Evolutionary conservation across 495 filamentous ascomycete species (phyloP).

Genomic region (Trichocladium antarcticum): DNA sequence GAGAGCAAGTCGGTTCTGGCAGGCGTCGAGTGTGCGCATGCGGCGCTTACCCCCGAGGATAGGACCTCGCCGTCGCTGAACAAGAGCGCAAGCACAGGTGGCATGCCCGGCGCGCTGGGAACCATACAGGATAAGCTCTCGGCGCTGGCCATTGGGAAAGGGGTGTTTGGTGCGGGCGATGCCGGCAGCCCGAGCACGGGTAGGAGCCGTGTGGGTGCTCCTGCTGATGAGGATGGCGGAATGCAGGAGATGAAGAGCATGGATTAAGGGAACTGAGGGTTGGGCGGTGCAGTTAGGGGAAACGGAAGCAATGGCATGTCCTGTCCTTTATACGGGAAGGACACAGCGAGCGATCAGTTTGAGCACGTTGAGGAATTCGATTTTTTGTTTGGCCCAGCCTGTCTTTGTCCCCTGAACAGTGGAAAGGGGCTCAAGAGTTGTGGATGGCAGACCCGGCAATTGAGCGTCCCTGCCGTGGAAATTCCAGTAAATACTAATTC

Average conservation of each 20-base stretch:
- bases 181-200: conserved; percentile 3
- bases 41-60: conserved; percentile 27
- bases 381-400: too few relatives aligned
- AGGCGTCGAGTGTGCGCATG: conserved; percentile 32
- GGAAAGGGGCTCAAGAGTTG: too few relatives aligned
- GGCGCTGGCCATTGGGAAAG: conserved; percentile 33
- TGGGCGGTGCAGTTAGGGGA: neutral
- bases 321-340: neutral
- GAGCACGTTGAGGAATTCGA: too few relatives aligned
- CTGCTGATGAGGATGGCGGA: conserved; percentile 4
- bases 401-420: too few relatives aligned
- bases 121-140: conserved; percentile 39
- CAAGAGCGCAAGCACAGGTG: conserved; percentile 34
- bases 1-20: conserved; percentile 34
- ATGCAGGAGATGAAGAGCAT: conserved; percentile 29
- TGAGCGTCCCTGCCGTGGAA: too few relatives aligned
- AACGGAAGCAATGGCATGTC: neutral
- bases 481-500: too few relatives aligned
- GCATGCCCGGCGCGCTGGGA: conserved; percentile 30
- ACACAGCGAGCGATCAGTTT: too few relatives aligned
- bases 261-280: conserved; percentile 9
- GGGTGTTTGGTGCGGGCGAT: conserved; percentile 23
- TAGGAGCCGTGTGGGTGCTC: conserved; percentile 4
- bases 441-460: too few relatives aligned
- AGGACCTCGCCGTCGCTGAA: conserved; percentile 25